These are phyloP conservation scores for Podosphaera aphanis DNA, from an alignment of 2,329 filamentous ascomycete species.

Conservation along the genomic window DNA sequence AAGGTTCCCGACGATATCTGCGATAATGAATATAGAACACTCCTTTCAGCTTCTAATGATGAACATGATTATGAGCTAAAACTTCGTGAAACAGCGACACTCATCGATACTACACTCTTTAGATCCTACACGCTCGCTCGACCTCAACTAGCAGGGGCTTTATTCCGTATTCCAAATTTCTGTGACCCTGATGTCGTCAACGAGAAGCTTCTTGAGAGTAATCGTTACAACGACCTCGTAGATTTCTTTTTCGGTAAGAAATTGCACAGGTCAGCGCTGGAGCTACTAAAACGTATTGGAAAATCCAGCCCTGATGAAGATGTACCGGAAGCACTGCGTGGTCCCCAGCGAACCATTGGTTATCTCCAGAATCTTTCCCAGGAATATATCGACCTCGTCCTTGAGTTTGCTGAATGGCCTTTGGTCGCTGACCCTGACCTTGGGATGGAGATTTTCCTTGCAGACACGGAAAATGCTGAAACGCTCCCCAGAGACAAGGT, in stretches of 20 bases:
- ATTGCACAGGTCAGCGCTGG: slow-evolving; percentile 67
- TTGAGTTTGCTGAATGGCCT: slow-evolving; percentile 83
- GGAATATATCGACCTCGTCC: slow-evolving; percentile 68
- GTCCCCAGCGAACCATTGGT: slow-evolving; percentile 59
- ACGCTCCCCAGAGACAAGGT: slow-evolving; percentile 59
- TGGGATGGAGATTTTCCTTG: slow-evolving; percentile 81
- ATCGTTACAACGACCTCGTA: slow-evolving; percentile 80
- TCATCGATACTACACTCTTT: slow-evolving; percentile 89
- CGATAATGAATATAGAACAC: slow-evolving; percentile 25
- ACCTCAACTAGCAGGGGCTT: slow-evolving; percentile 60
- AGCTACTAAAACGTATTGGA: slow-evolving; percentile 63
- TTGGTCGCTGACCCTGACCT: slow-evolving; percentile 45
- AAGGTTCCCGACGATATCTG: slow-evolving; percentile 3
- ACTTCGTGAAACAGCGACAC: slow-evolving; percentile 50
- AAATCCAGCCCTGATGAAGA: slow-evolving; percentile 28
- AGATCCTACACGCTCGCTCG: slow-evolving; percentile 83
- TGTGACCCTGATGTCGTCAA: slow-evolving; percentile 92
- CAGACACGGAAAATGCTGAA: slow-evolving; percentile 87
- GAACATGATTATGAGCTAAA: slow-evolving; percentile 41
- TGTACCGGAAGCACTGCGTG: slow-evolving; percentile 37
- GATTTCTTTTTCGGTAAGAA: slow-evolving; percentile 94
- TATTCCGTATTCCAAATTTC: slow-evolving; percentile 92
- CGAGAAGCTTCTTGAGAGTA: slow-evolving; percentile 69
- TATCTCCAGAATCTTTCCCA: slow-evolving; percentile 81
- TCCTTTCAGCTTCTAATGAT: slow-evolving; percentile 19